Base-by-base conservation (phyloP, 805 yeast genomes). In the Priceomyces carsonii region DNA sequence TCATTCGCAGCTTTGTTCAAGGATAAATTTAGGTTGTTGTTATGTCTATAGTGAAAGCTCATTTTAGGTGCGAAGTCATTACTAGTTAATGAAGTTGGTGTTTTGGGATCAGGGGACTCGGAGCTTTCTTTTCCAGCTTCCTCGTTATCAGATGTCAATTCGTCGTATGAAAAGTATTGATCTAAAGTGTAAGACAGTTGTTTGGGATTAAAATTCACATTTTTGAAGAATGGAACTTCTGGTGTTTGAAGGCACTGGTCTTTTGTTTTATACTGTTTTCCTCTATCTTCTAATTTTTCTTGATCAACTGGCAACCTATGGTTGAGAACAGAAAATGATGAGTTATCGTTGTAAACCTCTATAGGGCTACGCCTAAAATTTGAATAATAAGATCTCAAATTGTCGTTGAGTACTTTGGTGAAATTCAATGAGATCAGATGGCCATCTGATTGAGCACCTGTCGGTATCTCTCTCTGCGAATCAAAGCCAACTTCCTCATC, bases 321-420 rank as follows among this genome's bases (percentile, higher is more conserved):
- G 38, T 57, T 58, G 31, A 63, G 51, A 26, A 56, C 44, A 18
- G 64, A 53, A 47, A 63, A 62, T 27, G 62, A 55, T 28, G 61
- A 58, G 40, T 61, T 50, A 39, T 56, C 63, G 39, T 57, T 55
- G 41, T 60, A 60, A 24, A 57, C 48, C 31, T 57, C 66, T 35
- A 59, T 53, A n/a, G 57, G 66, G 26, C 51, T 49, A 36, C 48
- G 51, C 31, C 52, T 48, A 31, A 46, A 45, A 18, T 45, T 43
- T 8, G 59, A 42, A 33, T 64, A 61, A 40, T 63, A 60, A 18
- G 51, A 51, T 23, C 63, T 53, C 30, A 67, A 51, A 36, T 63
- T 66, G 25, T 66, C 73, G 36, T 65, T 62, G 36, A 66, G 48
- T 27, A 63, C 57, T 49, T 64, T 57, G 18, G 61, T 57, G 44